Evolutionary conservation across 73 alveolate species (phyloP).

Genomic region (Halteria grandinella): DNA sequence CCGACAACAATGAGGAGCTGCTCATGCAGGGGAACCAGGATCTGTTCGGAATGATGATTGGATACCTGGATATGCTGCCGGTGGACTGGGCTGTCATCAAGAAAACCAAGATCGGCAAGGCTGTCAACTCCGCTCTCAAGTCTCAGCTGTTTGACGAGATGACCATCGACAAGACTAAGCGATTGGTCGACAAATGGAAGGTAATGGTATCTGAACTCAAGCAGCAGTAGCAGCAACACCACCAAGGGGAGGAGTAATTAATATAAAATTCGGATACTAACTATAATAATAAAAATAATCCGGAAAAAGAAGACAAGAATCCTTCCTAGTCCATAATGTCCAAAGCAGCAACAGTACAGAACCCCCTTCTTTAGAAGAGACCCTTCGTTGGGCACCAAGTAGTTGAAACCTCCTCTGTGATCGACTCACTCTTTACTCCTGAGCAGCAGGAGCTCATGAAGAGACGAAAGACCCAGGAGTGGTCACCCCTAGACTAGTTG

Average conservation of each 20-base stretch:
- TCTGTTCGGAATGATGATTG: background rate
- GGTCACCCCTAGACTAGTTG: too few relatives aligned
- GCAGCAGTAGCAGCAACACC: background rate
- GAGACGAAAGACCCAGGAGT: too few relatives aligned
- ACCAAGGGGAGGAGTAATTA: background rate
- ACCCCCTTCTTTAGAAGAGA: too few relatives aligned
- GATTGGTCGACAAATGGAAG: slow-evolving; percentile 47
- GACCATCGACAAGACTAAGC: background rate
- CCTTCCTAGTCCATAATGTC: too few relatives aligned
- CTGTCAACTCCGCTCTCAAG: slow-evolving; percentile 16
- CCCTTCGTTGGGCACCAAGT: too few relatives aligned
- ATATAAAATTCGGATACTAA: background rate
- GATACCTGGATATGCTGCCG: slow-evolving; percentile 25
- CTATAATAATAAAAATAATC: slow-evolving; percentile 18
- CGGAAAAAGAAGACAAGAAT: background rate
- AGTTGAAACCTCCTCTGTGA: too few relatives aligned
- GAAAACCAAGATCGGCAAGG: slow-evolving; percentile 51
- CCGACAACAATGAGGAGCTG: too few relatives aligned
- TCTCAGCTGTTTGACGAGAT: background rate
- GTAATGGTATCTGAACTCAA: slow-evolving; percentile 25
- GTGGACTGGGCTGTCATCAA: slow-evolving; percentile 11
- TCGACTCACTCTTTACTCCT: too few relatives aligned
- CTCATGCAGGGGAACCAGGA: background rate
- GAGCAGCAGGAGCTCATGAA: too few relatives aligned
- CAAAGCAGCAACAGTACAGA: too few relatives aligned